Percentiles rank a stretch among this genome's conserved stretches.
Conservation (phyloP, 2,329 filamentous ascomycete species). For the Aphanoascus verrucosus region DNA sequence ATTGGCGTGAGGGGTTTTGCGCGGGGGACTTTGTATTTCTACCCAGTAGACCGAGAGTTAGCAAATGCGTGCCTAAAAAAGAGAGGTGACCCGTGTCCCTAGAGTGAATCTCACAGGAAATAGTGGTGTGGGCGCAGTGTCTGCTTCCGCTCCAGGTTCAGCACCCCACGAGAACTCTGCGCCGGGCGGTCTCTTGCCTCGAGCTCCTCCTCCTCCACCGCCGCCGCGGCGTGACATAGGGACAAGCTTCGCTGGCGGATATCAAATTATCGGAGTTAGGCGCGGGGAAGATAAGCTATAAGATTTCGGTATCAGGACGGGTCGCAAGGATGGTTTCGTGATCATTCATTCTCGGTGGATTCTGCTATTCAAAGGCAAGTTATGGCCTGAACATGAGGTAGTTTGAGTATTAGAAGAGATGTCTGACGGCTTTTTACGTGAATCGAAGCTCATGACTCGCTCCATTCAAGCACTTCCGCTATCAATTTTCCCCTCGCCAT, state of each 20-base stretch:
- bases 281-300: background rate
- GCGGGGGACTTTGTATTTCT: constrained; percentile 32
- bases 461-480: too few species aligned
- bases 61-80: background rate
- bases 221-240: constrained; percentile 32
- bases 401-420: too few species aligned
- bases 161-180: constrained; percentile 35
- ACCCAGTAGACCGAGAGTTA: background rate
- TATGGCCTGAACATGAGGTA: background rate
- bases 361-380: background rate
- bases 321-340: background rate
- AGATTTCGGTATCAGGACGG: background rate
- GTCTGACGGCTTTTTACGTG: too few species aligned
- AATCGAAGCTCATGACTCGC: too few species aligned
- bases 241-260: background rate
- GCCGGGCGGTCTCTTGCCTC: constrained; percentile 31
- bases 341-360: background rate
- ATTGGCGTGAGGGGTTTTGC: constrained; percentile 25
- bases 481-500: too few species aligned
- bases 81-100: background rate
- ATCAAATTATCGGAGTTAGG: background rate
- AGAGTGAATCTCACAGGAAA: constrained; percentile 37
- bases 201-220: constrained; percentile 28
- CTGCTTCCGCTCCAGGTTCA: constrained; percentile 31
- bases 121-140: constrained; percentile 37